Evolutionary conservation across 2,329 filamentous ascomycete genomes (phyloP).

Genomic region (Colletotrichum scovillei): DNA sequence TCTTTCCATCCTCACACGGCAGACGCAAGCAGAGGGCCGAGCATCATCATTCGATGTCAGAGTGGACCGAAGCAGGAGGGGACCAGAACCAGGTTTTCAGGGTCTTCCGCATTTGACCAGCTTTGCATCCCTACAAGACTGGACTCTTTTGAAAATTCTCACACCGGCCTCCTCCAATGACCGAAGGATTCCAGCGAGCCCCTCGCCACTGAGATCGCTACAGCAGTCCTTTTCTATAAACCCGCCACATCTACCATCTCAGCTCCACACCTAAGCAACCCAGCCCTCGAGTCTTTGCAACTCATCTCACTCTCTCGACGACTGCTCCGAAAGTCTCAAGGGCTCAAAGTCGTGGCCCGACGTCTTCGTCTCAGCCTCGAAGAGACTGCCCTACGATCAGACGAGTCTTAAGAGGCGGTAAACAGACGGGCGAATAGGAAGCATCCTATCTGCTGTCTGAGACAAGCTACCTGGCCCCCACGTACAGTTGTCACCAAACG

Average conservation of each 20-base stretch:
- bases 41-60: constrained; percentile 24
- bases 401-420: constrained; percentile 20
- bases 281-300: neutral
- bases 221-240: constrained; percentile 23
- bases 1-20: constrained; percentile 7
- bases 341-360: neutral
- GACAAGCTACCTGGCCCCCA: constrained; percentile 31
- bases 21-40: constrained; percentile 1
- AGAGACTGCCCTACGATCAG: neutral
- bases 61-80: constrained; percentile 11
- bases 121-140: constrained; percentile 15
- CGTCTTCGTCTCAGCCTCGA: neutral
- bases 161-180: constrained; percentile 21
- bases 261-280: neutral
- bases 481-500: constrained; percentile 29
- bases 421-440: constrained; percentile 18
- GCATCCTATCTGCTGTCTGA: constrained; percentile 16
- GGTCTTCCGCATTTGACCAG: constrained; percentile 20
- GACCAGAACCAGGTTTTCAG: constrained; percentile 20
- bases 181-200: constrained; percentile 7
- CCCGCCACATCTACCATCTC: constrained; percentile 9
- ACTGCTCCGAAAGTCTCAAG: neutral
- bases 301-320: neutral
- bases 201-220: constrained; percentile 24
- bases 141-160: constrained; percentile 8